Conservation (phyloP, 176 grass and related monocot species). For the Rhipidocladum racemiflorum region DNA sequence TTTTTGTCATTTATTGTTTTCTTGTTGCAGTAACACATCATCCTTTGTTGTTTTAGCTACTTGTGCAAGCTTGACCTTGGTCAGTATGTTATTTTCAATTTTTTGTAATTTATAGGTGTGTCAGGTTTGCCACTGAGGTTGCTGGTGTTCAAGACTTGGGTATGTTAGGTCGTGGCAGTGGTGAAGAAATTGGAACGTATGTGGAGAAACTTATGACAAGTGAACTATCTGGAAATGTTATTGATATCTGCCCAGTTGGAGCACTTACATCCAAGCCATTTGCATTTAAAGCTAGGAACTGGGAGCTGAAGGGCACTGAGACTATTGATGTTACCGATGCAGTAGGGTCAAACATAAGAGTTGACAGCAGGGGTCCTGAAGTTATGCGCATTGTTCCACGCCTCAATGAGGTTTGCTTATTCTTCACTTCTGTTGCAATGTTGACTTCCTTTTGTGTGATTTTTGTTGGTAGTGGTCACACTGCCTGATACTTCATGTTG, state of each 20-base stretch:
- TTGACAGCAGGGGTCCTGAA: slow-evolving; percentile 98
- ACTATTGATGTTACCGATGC: slow-evolving; percentile 98
- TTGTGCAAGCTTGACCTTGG: background rate
- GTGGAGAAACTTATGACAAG: slow-evolving; percentile 97
- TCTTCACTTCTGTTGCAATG: background rate
- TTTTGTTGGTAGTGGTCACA: background rate
- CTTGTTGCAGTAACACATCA: background rate
- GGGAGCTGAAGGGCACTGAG: slow-evolving; percentile 92
- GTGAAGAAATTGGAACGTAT: slow-evolving; percentile 99
- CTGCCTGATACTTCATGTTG: background rate
- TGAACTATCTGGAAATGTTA: slow-evolving; percentile 98
- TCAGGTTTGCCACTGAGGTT: slow-evolving; percentile 90
- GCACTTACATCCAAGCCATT: slow-evolving; percentile 98
- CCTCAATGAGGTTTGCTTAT: slow-evolving; percentile 75
- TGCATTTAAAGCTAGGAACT: slow-evolving; percentile 98
- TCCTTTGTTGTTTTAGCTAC: background rate
- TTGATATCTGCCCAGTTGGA: slow-evolving; percentile 97
- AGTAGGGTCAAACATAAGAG: slow-evolving; percentile 90
- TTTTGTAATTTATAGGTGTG: slow-evolving; percentile 54
- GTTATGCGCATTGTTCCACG: slow-evolving; percentile 94
- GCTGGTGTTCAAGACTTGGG: slow-evolving; percentile 98
- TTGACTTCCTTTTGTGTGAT: background rate
- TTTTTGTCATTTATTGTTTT: background rate
- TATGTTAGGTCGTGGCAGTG: slow-evolving; percentile 94
- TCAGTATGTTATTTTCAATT: slow-evolving; percentile 1